Conservation (phyloP, 2,329 filamentous ascomycete genomes). For the Penicillium frequentans region DNA sequence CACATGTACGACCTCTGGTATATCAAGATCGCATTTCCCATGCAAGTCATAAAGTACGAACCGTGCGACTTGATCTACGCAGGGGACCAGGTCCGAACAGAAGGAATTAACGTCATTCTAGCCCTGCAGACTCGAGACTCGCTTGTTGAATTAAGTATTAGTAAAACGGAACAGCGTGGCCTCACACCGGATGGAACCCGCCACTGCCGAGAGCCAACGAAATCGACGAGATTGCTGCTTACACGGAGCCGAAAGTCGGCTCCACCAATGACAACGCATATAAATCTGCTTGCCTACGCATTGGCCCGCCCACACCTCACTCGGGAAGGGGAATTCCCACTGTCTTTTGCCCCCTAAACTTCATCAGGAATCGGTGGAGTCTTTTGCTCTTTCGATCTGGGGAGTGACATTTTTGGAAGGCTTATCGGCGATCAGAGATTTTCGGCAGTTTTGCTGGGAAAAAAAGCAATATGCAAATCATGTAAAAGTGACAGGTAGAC, state of each 20-base stretch:
- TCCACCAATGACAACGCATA: constrained; percentile 20
- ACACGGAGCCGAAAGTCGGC: neutral
- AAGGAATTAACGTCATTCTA: neutral
- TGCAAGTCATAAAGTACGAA: neutral
- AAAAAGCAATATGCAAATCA: constrained; percentile 8
- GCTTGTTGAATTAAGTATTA: neutral
- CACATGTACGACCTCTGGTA: neutral
- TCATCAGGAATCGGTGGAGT: constrained; percentile 28
- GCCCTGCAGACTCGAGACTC: neutral
- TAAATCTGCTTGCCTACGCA: constrained; percentile 31
- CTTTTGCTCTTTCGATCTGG: constrained; percentile 25
- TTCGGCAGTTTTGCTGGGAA: neutral
- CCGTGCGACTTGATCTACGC: neutral
- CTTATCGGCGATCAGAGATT: constrained; percentile 7
- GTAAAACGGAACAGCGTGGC: constrained; percentile 14
- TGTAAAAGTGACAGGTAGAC: neutral
- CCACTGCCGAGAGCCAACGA: constrained; percentile 23
- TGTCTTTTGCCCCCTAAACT: constrained; percentile 22
- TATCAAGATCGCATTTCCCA: no score
- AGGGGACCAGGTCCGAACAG: neutral
- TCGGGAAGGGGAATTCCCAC: constrained; percentile 6
- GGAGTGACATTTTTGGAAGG: constrained; percentile 14
- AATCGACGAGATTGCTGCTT: constrained; percentile 17
- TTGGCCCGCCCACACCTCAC: constrained; percentile 11
- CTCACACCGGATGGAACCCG: constrained; percentile 5